Evolutionary conservation across 1,139 yeast genomes (phyloP).

Genomic region (Lodderomyces orthopsilosis): DNA sequence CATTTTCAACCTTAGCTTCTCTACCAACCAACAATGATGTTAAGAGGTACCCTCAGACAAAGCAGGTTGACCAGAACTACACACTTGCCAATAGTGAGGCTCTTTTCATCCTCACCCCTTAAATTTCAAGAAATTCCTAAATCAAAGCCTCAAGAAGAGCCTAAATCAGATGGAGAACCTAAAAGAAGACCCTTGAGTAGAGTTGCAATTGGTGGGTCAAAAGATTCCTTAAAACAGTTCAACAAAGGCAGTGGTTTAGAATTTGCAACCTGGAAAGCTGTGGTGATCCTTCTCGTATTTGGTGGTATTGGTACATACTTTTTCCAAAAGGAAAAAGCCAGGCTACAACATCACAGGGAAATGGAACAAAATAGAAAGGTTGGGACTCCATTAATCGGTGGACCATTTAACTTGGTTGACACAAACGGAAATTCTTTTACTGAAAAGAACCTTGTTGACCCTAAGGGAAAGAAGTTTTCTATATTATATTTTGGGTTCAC

Average conservation of each 20-base stretch:
- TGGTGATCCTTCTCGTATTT: slow-evolving; percentile 56
- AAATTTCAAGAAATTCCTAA: slow-evolving; percentile 8
- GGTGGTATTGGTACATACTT: slow-evolving; percentile 72
- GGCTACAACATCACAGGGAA: slow-evolving; percentile 68
- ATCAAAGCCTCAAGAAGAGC: not conserved
- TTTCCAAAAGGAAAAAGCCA: slow-evolving; percentile 70
- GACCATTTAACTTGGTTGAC: slow-evolving; percentile 74
- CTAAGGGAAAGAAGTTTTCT: slow-evolving; percentile 54
- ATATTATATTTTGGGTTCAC: slow-evolving; percentile 91
- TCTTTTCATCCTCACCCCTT: not conserved
- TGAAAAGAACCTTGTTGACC: slow-evolving; percentile 66
- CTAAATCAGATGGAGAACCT: slow-evolving; percentile 4
- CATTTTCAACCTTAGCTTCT: not conserved
- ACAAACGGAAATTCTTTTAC: slow-evolving; percentile 72
- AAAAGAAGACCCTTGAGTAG: slow-evolving; percentile 46
- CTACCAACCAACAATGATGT: not conserved
- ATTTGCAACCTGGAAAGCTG: slow-evolving; percentile 88
- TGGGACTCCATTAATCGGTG: slow-evolving; percentile 93
- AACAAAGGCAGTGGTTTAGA: slow-evolving; percentile 39
- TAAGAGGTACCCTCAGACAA: not conserved
- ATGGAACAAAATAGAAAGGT: slow-evolving; percentile 83
- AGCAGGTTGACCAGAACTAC: slow-evolving; percentile 2
- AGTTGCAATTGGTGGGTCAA: slow-evolving; percentile 46
- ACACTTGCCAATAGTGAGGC: not conserved
- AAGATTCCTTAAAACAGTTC: slow-evolving; percentile 26